These are phyloP conservation scores for Candida krabiensis DNA, from an alignment of 805 yeast genomes.

Conservation along the genomic window DNA sequence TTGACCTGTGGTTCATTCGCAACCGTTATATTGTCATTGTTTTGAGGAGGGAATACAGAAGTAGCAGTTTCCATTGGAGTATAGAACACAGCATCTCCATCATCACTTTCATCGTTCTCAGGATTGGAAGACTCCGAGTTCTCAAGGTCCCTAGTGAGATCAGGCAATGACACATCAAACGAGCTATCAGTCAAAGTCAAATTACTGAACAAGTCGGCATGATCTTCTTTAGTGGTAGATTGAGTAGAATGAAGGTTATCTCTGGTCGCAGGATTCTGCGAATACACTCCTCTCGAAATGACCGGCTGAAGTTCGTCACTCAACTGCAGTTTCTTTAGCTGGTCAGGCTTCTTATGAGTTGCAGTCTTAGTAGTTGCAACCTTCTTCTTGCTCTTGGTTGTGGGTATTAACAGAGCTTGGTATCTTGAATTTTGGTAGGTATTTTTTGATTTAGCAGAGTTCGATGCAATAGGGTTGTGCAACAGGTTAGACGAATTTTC, in stretches of 20 bases:
- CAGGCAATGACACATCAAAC: conserved; percentile 16
- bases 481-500: conserved; percentile 7
- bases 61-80: conserved; percentile 20
- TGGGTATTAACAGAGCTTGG: background rate
- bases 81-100: conserved; percentile 13
- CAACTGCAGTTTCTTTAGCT: no score
- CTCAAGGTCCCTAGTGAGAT: conserved; percentile 10
- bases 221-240: conserved; percentile 1
- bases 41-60: conserved; percentile 5
- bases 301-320: background rate
- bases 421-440: background rate
- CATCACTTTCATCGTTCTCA: conserved; percentile 7
- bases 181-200: conserved; percentile 19
- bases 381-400: background rate
- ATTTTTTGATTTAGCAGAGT: background rate
- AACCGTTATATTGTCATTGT: conserved; percentile 1
- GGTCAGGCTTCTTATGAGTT: background rate
- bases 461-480: background rate
- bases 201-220: conserved; percentile 16
- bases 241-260: conserved; percentile 1
- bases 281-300: background rate
- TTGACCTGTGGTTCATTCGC: background rate
- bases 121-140: conserved; percentile 2
- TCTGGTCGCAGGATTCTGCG: conserved; percentile 6
- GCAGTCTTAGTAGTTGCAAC: background rate